Evolutionary conservation across 345 rosid genomes (phyloP), one percentile per base, ranked within the genome.

Genomic region (Adansonia digitata): DNA sequence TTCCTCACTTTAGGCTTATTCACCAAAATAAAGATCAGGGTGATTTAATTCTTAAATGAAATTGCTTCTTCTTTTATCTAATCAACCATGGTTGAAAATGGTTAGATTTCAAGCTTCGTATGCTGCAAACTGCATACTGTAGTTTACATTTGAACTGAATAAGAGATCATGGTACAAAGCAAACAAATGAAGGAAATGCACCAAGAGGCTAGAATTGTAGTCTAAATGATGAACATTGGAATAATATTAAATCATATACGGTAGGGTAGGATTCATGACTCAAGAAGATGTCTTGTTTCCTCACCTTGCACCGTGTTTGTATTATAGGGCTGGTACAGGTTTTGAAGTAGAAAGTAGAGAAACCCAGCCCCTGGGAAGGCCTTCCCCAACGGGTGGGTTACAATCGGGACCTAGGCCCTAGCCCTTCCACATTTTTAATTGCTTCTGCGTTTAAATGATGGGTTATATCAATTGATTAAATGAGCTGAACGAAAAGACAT

Each of bases 231-330:
- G n/a, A 27, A 34, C 49, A 26, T 18, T 18, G 11, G 20, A 66
- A 14, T 78, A 65, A 78, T 78, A 62, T 49, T 31, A 1, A 68
- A 26, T 46, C 13, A 0, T 51, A 49, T 29, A 27, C 66, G 76
- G 66, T 89, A 95, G 99, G 94, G 90, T 95, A 18, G 99, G 99
- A 76, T 95, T 95, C 74, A 98, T 95, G 82, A 90, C 97, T 75
- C 99, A 95, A 85, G 98, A 95, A 39, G 99, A 95, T 76, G 96
- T 91, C 76, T 79, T 95, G 75, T 91, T 95, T 77, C 96, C 99
- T 77, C 98, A 95, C 89, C 92, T 95, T 57, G 90, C 99, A 3
- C n/a, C n/a, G n/a, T n/a, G n/a, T n/a, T n/a, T n/a, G n/a, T n/a
- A n/a, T n/a, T n/a, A n/a, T n/a, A n/a, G n/a, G n/a, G n/a, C n/a